Conservation (phyloP, 441 rosid species). For the Omphalea diandra region DNA sequence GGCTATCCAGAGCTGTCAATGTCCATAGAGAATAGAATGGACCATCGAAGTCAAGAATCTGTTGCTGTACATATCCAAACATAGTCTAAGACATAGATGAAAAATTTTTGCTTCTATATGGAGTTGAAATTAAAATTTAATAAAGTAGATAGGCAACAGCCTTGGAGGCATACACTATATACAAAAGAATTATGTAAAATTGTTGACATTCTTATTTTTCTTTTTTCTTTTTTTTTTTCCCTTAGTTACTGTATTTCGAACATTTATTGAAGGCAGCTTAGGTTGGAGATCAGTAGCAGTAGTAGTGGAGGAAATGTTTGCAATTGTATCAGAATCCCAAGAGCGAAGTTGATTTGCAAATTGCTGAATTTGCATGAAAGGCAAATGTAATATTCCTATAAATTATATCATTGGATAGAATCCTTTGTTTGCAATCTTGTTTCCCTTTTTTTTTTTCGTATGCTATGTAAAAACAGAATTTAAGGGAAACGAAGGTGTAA, state of each 20-base stretch:
- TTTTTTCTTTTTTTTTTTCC: too few relatives aligned
- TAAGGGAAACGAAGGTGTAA: too few relatives aligned
- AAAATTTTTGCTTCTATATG: constrained; percentile 1
- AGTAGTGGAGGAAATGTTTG: not conserved
- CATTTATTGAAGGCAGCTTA: constrained; percentile 11
- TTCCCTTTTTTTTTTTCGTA: not conserved
- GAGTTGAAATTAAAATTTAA: constrained; percentile 10
- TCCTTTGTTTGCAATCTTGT: too few relatives aligned
- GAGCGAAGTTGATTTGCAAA: constrained; percentile 6
- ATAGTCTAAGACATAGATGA: not conserved
- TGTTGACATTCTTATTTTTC: not conserved
- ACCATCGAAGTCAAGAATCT: constrained; percentile 10
- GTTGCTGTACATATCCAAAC: constrained; percentile 4
- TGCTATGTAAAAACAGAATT: too few relatives aligned
- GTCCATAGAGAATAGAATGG: constrained; percentile 3
- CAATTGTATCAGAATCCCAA: constrained; percentile 1
- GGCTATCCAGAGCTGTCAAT: constrained; percentile 11
- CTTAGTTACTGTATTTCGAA: not conserved
- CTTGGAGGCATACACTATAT: not conserved
- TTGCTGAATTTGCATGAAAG: constrained; percentile 1
- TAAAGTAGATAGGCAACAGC: constrained; percentile 2
- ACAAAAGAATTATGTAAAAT: not conserved
- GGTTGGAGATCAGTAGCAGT: not conserved
- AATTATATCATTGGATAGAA: not conserved
- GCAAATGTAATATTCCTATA: not conserved